Evolutionary conservation across 768 basidiomycete species (phyloP).

Genomic region (Russula sp.): DNA sequence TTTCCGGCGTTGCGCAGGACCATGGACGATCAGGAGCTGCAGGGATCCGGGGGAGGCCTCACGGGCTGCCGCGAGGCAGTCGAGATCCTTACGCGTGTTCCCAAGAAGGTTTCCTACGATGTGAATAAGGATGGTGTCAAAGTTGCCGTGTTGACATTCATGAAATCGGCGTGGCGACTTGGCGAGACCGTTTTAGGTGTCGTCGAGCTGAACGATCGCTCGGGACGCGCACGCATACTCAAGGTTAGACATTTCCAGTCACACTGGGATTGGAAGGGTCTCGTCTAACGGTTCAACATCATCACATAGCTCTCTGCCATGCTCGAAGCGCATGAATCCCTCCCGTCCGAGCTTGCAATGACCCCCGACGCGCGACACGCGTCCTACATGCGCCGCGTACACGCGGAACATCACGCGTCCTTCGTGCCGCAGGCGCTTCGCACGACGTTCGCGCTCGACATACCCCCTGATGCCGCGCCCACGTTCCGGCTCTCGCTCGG

Average conservation of each 20-base stretch:
- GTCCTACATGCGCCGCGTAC: constrained; percentile 57
- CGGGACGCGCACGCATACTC: constrained; percentile 67
- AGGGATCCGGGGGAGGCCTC: constrained; percentile 40
- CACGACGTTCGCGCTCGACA: constrained; percentile 83
- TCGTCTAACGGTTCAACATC: background rate
- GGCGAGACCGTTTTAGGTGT: constrained; percentile 91
- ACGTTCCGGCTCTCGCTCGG: constrained; percentile 67
- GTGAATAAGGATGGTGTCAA: constrained; percentile 88
- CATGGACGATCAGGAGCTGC: constrained; percentile 24
- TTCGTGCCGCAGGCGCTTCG: constrained; percentile 67
- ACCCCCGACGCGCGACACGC: constrained; percentile 34
- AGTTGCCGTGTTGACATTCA: constrained; percentile 87
- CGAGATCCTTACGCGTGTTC: constrained; percentile 82
- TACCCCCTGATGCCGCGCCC: constrained; percentile 87
- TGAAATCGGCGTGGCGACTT: constrained; percentile 83
- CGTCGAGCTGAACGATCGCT: constrained; percentile 74
- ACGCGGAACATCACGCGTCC: constrained; percentile 80
- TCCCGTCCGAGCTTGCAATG: constrained; percentile 54
- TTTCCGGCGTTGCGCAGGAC: constrained; percentile 1
- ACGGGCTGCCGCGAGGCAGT: constrained; percentile 78
- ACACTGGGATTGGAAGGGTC: background rate
- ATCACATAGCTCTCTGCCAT: constrained; percentile 68
- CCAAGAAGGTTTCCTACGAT: constrained; percentile 92
- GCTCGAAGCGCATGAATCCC: constrained; percentile 81
- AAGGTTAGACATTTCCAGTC: constrained; percentile 42